Conservation (phyloP, 208 protist genomes). For the Porcisia hertigi region DNA sequence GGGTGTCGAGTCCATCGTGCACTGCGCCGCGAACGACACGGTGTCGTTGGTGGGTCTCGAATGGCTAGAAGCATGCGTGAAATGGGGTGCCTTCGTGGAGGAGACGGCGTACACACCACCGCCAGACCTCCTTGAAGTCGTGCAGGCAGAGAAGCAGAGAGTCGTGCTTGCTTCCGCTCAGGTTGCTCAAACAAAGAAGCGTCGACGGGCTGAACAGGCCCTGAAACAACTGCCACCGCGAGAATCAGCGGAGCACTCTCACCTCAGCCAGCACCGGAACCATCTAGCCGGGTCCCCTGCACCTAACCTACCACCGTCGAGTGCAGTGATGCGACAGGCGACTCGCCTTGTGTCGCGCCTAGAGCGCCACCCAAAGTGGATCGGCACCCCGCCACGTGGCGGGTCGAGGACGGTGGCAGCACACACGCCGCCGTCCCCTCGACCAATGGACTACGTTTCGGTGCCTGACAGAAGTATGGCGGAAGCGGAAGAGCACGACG, state of each 20-base stretch:
- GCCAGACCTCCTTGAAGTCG: conserved; percentile 3
- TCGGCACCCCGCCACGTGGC: background rate
- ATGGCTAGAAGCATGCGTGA: conserved; percentile 55
- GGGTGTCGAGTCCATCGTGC: conserved; percentile 4
- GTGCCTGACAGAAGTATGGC: too few relatives aligned
- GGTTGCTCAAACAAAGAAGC: background rate
- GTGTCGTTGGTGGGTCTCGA: conserved; percentile 44
- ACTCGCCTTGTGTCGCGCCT: background rate
- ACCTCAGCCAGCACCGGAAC: background rate
- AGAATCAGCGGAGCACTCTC: background rate
- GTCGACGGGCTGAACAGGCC: background rate
- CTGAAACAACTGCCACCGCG: background rate
- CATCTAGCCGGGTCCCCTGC: background rate
- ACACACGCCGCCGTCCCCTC: conserved; percentile 14
- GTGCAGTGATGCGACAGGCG: background rate
- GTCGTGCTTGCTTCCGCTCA: background rate
- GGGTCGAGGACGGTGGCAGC: background rate
- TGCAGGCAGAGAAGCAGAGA: conserved; percentile 6
- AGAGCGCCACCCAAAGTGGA: background rate
- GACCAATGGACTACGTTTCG: background rate
- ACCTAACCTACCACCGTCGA: background rate
- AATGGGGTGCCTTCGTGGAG: conserved; percentile 74
- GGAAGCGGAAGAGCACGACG: background rate
- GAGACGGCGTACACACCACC: conserved; percentile 27
- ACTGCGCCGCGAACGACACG: conserved; percentile 21